phyloP scores from a whole-genome alignment of 179 eudicot genomes.

The Beta corolliflora region DNA sequence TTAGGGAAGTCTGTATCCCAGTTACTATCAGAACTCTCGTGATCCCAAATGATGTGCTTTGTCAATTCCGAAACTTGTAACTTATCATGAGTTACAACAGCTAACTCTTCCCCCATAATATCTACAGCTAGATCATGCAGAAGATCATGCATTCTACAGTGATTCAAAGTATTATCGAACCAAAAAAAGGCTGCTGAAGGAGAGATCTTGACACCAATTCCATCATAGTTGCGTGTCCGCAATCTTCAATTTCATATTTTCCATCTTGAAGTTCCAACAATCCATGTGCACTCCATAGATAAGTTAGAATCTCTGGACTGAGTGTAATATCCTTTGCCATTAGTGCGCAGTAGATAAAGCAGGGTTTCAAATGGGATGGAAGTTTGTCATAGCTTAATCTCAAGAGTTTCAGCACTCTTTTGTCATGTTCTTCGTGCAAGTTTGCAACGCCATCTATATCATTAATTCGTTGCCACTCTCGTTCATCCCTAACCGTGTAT shows the following conservation, averaged over 20 bases:
- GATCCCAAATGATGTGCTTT: slow-evolving; percentile 35
- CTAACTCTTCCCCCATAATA: slow-evolving; percentile 37
- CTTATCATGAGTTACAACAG: slow-evolving; percentile 22
- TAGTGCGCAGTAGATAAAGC: slow-evolving; percentile 28
- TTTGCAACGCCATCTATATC: slow-evolving; percentile 9
- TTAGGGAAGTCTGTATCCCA: slow-evolving; percentile 30
- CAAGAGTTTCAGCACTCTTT: background rate
- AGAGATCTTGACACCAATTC: slow-evolving; percentile 44
- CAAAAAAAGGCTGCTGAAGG: slow-evolving; percentile 35
- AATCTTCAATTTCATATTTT: slow-evolving; percentile 16
- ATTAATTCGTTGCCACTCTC: slow-evolving; percentile 23
- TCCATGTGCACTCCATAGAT: slow-evolving; percentile 33
- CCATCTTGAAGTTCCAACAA: background rate
- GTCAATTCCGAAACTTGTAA: slow-evolving; percentile 20
- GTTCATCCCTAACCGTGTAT: slow-evolving; percentile 21
- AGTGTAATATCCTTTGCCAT: background rate
- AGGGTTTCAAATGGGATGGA: slow-evolving; percentile 31
- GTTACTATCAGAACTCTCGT: no score
- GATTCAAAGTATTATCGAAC: slow-evolving; percentile 26
- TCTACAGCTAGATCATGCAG: slow-evolving; percentile 44
- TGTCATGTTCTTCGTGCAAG: background rate
- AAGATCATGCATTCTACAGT: slow-evolving; percentile 46
- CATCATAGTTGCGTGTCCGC: slow-evolving; percentile 31
- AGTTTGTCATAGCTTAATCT: slow-evolving; percentile 28
- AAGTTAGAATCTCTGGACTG: background rate